Conservation (phyloP, 2,329 filamentous ascomycete species). For the Cordyceps fumosorosea region DNA sequence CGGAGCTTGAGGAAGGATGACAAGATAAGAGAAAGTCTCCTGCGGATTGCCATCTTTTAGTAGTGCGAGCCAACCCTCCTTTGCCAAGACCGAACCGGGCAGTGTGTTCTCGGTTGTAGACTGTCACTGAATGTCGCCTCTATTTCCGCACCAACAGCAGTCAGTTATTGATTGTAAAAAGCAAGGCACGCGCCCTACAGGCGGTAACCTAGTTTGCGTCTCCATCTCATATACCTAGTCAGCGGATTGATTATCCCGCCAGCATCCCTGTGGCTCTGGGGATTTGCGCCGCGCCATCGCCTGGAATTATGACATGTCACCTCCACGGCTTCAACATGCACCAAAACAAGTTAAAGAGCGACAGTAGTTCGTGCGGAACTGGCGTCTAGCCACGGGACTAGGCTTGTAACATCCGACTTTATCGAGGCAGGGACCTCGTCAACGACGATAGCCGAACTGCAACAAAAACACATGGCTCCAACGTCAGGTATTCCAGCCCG, state of each 20-base stretch:
- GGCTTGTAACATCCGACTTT: background rate
- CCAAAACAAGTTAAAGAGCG: background rate
- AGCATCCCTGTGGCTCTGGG: background rate
- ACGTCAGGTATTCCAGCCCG: background rate
- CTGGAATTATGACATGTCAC: constrained; percentile 3
- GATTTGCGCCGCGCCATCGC: background rate
- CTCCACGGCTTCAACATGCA: background rate
- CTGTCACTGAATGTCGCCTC: background rate
- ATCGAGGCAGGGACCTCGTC: background rate
- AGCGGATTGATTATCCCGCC: background rate
- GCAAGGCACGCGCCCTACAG: background rate
- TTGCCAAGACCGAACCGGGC: no score
- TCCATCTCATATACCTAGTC: background rate
- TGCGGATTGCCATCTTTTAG: no score
- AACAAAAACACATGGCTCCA: background rate
- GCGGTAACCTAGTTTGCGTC: background rate
- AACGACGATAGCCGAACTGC: constrained; percentile 3
- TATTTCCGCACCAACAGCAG: background rate
- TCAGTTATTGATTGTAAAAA: background rate
- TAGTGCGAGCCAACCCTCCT: no score
- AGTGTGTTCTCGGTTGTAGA: no score
- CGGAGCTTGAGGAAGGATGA: no score
- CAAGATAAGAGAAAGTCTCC: no score
- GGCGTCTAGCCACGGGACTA: constrained; percentile 7
- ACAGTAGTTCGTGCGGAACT: constrained; percentile 7